These are phyloP conservation scores for Gossypium laxum DNA, from an alignment of 441 rosid species.

Conservation along the genomic window DNA sequence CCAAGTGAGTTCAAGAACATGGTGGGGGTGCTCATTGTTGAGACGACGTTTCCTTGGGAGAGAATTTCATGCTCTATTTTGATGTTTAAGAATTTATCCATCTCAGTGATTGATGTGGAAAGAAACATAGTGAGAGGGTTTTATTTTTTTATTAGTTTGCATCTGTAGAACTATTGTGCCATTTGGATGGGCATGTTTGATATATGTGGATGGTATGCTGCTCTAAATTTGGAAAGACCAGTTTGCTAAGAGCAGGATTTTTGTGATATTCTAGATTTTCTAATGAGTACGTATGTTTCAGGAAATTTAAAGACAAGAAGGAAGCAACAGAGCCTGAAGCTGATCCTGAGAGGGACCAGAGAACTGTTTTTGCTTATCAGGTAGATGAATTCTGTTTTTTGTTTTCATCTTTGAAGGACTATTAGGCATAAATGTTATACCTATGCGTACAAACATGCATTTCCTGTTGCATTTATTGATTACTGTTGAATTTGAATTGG, in stretches of 20 bases:
- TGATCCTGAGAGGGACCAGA: conserved; percentile 94
- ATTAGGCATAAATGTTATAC: background rate
- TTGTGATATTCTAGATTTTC: background rate
- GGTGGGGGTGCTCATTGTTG: background rate
- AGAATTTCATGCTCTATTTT: background rate
- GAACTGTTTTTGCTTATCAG: conserved; percentile 95
- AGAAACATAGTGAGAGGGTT: background rate
- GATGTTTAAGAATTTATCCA: background rate
- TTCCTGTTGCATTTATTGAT: background rate
- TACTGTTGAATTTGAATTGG: conserved; percentile 8
- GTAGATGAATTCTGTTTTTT: conserved; percentile 22
- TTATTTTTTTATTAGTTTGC: background rate
- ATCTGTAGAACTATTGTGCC: background rate
- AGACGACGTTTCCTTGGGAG: background rate
- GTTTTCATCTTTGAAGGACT: conserved; percentile 3
- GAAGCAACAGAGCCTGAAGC: conserved; percentile 68
- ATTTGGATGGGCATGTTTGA: background rate
- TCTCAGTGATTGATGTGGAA: background rate
- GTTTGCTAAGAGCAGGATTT: background rate
- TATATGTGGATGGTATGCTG: background rate
- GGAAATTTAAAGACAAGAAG: conserved; percentile 72
- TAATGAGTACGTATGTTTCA: conserved; percentile 18
- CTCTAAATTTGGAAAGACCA: background rate
- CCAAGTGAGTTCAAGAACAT: background rate
- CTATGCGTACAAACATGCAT: background rate